A percentile compares a stretch with the other conserved stretches of the same genome.
Evolutionary conservation across 2,329 filamentous ascomycete species (phyloP).

Genomic region (Dactylellina haptotyla): DNA sequence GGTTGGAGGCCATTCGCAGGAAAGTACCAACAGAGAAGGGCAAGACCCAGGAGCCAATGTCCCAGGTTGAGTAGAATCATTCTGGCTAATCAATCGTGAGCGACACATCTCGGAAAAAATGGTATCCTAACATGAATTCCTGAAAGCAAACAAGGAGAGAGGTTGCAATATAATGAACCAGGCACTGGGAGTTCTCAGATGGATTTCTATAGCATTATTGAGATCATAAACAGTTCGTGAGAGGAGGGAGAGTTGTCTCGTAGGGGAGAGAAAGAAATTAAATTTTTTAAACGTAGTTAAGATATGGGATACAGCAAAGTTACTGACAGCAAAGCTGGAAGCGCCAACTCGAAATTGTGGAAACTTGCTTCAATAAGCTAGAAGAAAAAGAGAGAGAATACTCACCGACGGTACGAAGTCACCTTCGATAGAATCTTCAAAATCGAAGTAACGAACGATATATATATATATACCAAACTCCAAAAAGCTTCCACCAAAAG

Average conservation of each 20-base stretch:
- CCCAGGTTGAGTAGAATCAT: constrained; percentile 15
- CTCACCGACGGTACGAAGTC: constrained; percentile 13
- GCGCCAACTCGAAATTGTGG: too few species aligned
- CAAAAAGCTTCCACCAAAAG: not conserved
- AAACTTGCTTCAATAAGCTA: too few species aligned
- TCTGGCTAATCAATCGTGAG: constrained; percentile 29
- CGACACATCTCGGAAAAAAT: not conserved
- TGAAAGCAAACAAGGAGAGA: not conserved
- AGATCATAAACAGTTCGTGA: too few species aligned
- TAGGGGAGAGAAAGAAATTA: too few species aligned
- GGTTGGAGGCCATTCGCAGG: constrained; percentile 15
- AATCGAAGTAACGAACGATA: constrained; percentile 23
- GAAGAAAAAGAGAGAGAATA: not conserved
- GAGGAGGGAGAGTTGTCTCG: too few species aligned
- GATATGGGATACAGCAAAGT: too few species aligned
- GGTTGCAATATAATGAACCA: too few species aligned
- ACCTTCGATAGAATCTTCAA: not conserved
- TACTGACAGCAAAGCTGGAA: too few species aligned
- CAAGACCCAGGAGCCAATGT: constrained; percentile 40
- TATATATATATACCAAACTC: constrained; percentile 10
- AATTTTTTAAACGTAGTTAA: too few species aligned
- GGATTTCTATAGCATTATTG: too few species aligned
- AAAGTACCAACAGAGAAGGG: constrained; percentile 23
- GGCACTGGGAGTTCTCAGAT: too few species aligned
- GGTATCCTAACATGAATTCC: not conserved